These are phyloP conservation scores for Sugiyamaella chiloensis DNA, from an alignment of 805 yeast genomes.

Conservation along the genomic window DNA sequence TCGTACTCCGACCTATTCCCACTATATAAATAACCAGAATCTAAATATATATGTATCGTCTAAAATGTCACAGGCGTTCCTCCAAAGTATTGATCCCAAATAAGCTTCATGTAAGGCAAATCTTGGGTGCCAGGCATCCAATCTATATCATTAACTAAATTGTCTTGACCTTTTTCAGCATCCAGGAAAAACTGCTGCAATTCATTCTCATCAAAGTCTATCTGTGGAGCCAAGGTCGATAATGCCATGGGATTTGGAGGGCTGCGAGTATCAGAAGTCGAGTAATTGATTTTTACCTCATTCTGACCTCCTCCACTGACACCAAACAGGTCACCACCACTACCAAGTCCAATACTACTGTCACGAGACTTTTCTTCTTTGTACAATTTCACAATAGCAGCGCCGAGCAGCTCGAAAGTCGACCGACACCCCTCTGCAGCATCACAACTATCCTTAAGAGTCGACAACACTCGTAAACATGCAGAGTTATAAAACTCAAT, in stretches of 20 bases:
- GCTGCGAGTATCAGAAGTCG: neutral
- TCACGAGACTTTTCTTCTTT: neutral
- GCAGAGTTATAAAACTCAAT: slow-evolving; percentile 42
- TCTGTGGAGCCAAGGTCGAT: neutral
- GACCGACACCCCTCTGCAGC: slow-evolving; percentile 73
- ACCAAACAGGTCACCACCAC: too few species aligned
- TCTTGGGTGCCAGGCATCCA: neutral
- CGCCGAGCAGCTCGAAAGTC: slow-evolving; percentile 66
- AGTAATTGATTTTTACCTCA: too few species aligned
- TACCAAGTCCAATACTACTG: too few species aligned
- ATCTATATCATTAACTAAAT: too few species aligned
- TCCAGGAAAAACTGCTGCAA: slow-evolving; percentile 27
- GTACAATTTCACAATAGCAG: slow-evolving; percentile 60
- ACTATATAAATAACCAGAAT: too few species aligned
- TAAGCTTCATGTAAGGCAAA: neutral
- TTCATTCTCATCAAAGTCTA: slow-evolving; percentile 14
- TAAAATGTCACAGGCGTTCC: neutral
- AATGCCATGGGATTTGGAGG: slow-evolving; percentile 3
- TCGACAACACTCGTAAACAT: slow-evolving; percentile 51
- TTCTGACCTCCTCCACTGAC: too few species aligned
- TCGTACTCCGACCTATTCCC: too few species aligned
- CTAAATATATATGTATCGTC: too few species aligned
- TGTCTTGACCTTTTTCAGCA: too few species aligned
- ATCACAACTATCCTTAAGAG: slow-evolving; percentile 67
- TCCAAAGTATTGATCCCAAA: neutral